Base-by-base conservation (phyloP, 2,329 filamentous ascomycete genomes). In the Ascomycota sp. region DNA sequence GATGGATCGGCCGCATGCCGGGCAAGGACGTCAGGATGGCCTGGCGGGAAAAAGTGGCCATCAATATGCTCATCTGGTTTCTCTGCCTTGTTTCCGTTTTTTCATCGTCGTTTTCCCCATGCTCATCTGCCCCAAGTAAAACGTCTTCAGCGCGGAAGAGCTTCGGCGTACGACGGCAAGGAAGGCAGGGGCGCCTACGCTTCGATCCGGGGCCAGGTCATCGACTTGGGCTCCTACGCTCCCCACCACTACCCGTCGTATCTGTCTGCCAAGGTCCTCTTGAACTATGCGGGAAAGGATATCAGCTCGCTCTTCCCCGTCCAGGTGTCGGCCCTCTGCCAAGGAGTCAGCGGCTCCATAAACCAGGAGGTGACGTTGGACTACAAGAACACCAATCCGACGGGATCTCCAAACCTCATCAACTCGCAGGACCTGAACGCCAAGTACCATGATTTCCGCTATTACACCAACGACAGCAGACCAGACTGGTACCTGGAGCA, bases 61-160 rank as follows among this genome's bases (percentile, higher is more conserved):
- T 98, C 64, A 98, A 98, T 59, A 63, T 98, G 50, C 66, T 95
- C 46, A 98, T 98, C 48, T 98, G 91, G 89, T 58, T 86, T 33
- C 69, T 66, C 47, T 95, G 86, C 55, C 59, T 57, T 11, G 53
- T 79, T 29, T 72, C 80, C 20, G 67, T 77, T 98, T 98, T 60
- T 78, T 98, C 61, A 82, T 95, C 44, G 65, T 95, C 35, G 65
- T 74, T 32, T 91, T 98, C 46, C 91, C 91, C 1, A 57, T 64
- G 40, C 56, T 95, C 38, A 82, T 98, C 44, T 98, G 89, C 52
- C 89, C 89, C 0, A 86, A 63, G 13, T 89, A 98, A 48, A 57
- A 92, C 44, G 82, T 98, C 30, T 95, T 67, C 54, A 89, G 80
- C 29, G 60, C 75, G 2, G 55, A 65, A 5, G 89, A 98, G 54